Conservation (phyloP, 2,329 filamentous ascomycete species). For the Diaporthe citrichinensis region DNA sequence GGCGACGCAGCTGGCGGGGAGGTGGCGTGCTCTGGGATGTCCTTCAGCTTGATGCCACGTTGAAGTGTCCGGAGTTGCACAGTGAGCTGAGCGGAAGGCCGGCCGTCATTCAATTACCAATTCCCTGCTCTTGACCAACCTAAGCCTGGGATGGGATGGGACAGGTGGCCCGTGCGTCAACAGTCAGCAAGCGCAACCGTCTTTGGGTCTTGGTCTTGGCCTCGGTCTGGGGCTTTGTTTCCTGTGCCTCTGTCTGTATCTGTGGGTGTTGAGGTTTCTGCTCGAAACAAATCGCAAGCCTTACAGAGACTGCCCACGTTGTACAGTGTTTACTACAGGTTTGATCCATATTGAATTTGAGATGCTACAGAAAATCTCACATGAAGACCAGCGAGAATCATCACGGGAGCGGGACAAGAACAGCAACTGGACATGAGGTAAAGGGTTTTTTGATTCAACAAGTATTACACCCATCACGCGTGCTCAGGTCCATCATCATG, state of each 20-base stretch:
- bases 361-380: neutral
- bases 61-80: conserved; percentile 35
- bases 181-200: neutral
- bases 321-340: neutral
- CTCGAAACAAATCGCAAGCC: neutral
- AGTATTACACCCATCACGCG: conserved; percentile 15
- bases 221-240: neutral
- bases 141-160: neutral
- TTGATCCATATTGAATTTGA: neutral
- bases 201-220: neutral
- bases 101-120: conserved; percentile 36
- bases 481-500: conserved; percentile 10
- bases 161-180: neutral
- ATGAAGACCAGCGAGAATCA: too few relatives aligned
- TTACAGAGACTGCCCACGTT: neutral
- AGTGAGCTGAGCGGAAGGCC: conserved; percentile 28
- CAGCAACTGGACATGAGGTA: neutral
- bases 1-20: conserved; percentile 14
- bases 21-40: conserved; percentile 37
- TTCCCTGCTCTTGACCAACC: neutral
- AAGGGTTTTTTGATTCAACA: conserved; percentile 4
- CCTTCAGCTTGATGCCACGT: conserved; percentile 45
- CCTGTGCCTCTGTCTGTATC: neutral
- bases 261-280: neutral
- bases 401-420: neutral